Evolutionary conservation across 345 rosid genomes (phyloP).

Genomic region (Salix caprea): DNA sequence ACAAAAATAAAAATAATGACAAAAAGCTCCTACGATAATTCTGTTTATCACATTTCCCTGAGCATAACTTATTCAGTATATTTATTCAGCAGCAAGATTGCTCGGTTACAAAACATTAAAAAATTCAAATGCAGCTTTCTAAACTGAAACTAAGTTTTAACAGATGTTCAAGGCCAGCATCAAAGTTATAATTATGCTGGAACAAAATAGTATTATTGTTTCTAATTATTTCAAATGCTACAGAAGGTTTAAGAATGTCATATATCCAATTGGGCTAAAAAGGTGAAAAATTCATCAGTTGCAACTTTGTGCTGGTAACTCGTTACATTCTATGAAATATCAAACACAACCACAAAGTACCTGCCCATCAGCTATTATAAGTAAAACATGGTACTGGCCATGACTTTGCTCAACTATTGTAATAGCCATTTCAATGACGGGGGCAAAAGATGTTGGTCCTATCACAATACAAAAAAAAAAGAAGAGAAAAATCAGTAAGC

Average conservation of each 20-base stretch:
- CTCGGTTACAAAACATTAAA: neutral
- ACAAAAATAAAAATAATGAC: neutral
- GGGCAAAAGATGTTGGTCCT: slow-evolving; percentile 99
- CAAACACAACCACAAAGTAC: slow-evolving; percentile 30
- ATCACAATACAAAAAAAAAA: slow-evolving; percentile 3
- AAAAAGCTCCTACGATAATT: neutral
- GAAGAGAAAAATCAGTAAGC: neutral
- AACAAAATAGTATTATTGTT: neutral
- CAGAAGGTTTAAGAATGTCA: neutral
- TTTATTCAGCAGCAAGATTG: neutral
- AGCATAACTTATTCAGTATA: neutral
- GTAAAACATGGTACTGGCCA: slow-evolving; percentile 89
- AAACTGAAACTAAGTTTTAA: neutral
- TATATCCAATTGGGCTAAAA: neutral
- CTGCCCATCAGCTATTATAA: slow-evolving; percentile 98
- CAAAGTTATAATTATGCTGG: neutral
- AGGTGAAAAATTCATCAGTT: neutral
- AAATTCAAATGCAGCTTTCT: neutral
- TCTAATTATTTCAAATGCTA: neutral
- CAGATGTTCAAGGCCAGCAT: neutral
- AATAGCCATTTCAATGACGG: slow-evolving; percentile 91
- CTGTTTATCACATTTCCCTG: neutral
- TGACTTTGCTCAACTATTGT: slow-evolving; percentile 82
- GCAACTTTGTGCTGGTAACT: neutral
- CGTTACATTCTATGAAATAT: neutral